A percentile compares a stretch with the other conserved stretches of the same genome.
Conservation (phyloP, 208 protist genomes). For the Acanthamoeba castellanii region DNA sequence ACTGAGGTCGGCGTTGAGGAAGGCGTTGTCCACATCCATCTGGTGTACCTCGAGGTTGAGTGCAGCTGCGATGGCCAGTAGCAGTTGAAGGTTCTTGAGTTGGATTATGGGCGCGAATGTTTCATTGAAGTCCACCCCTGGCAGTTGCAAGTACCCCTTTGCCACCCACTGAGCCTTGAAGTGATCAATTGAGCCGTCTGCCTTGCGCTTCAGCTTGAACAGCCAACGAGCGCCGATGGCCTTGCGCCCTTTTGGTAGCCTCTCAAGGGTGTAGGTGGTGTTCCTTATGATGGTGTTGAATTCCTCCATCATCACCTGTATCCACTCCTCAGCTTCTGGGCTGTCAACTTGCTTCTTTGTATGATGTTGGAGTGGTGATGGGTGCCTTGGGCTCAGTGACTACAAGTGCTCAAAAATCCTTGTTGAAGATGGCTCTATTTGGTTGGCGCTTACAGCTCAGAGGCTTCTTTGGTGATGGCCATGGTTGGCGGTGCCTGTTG, state of each 20-base stretch:
- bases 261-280: not conserved
- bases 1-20: not conserved
- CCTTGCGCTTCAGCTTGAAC: constrained; percentile 30
- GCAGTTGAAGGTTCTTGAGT: not conserved
- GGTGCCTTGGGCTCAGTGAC: not conserved
- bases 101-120: not conserved
- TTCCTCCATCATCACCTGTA: not conserved
- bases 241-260: not conserved
- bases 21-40: constrained; percentile 57
- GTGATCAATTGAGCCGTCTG: not conserved
- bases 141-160: not conserved
- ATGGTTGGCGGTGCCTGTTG: not conserved
- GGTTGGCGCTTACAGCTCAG: not conserved
- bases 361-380: not conserved
- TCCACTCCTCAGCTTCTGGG: not conserved
- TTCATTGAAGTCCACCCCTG: not conserved
- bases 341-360: not conserved
- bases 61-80: not conserved
- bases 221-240: not conserved
- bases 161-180: constrained; percentile 4
- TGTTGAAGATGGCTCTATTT: not conserved
- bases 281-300: not conserved
- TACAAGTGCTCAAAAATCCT: not conserved
- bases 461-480: not conserved
- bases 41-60: not conserved